Base-by-base conservation (phyloP, 2,329 filamentous ascomycete species). In the Knufia fluminis region DNA sequence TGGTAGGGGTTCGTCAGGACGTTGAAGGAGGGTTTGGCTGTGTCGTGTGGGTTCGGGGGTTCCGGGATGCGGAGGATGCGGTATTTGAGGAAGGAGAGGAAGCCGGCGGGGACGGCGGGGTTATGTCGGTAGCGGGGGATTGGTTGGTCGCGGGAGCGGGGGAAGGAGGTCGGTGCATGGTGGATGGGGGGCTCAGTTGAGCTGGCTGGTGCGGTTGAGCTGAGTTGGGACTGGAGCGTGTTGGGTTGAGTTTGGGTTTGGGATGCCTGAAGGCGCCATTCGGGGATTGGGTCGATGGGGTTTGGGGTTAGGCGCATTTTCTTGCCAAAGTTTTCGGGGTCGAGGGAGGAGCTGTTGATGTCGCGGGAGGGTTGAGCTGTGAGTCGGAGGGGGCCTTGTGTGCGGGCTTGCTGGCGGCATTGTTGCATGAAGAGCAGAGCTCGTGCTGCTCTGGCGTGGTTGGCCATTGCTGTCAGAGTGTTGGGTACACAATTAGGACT, bases 1-100 rank as follows among this genome's bases (percentile, higher is more conserved):
- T 69, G 72, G 66, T 77, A 82, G 19, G 74, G 76, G 57, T 79
- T 82, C 55, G 70, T 74, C 48, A 52, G 52, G 45, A 54, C 52
- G 41, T 50, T 57, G 48, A 60, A 55, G n/a, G 55, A 52, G 3
- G 55, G 55, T 32, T 50, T 55, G 33, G 16, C 28, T 2, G 28
- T 35, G n/a, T 38, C 7, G 23, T 40, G 45, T 4, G 33, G 49
- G 52, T 51, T 52, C 9, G 52, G 43, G 8, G 55, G 53, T 26
- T 47, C 49, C 2, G 53, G 55, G 2, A 49, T 23, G 33, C 52
- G 46, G 32, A 56, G 51, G 22, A 60, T 46, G 35, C 52, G 47
- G 26, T 49, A 50, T 44, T 55, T 55, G 28, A 54, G 14, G 50
- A 52, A 55, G n/a, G 53, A 50, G 35, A 39, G 52, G 19, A 54